Conservation (phyloP, 768 basidiomycete genomes). For the Dacryopinax primogenitus region DNA sequence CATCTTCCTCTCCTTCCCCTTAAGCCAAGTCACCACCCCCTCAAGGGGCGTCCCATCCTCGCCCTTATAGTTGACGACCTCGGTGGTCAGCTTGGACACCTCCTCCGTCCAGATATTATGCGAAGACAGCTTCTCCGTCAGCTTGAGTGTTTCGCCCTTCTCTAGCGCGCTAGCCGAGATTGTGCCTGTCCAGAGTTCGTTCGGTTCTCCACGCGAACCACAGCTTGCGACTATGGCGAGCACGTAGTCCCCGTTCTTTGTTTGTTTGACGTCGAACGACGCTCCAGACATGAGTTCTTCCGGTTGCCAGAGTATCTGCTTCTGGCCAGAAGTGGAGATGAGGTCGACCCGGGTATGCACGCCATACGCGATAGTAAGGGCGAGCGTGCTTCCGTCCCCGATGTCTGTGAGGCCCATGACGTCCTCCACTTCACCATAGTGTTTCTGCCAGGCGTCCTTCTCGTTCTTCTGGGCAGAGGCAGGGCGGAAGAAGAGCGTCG, state of each 20-base stretch:
- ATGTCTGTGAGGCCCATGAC: not conserved
- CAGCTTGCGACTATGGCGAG: slow-evolving; percentile 12
- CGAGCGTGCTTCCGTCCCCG: not conserved
- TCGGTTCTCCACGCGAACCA: slow-evolving; percentile 10
- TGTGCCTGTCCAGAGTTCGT: slow-evolving; percentile 13
- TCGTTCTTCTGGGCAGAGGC: not conserved
- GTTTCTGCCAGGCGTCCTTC: not conserved
- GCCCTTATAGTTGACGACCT: slow-evolving; percentile 13
- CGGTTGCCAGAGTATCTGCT: not conserved
- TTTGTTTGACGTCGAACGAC: slow-evolving; percentile 11
- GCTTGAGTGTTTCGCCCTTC: not conserved
- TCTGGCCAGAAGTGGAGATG: slow-evolving; percentile 8
- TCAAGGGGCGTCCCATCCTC: slow-evolving; percentile 13
- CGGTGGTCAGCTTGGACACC: not conserved
- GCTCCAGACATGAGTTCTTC: not conserved
- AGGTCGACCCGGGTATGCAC: slow-evolving; percentile 14
- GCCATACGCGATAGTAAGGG: slow-evolving; percentile 9
- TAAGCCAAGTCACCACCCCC: slow-evolving; percentile 12
- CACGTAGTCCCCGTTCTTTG: slow-evolving; percentile 9
- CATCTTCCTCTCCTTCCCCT: slow-evolving; percentile 4
- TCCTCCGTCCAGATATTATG: slow-evolving; percentile 12
- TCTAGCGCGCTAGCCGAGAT: not conserved
- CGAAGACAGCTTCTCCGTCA: slow-evolving; percentile 11
- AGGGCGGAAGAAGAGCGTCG: not conserved
- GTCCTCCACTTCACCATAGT: not conserved